phyloP scores from a whole-genome alignment of 371 early-diverging fungal species.

The Mortierella sp. region DNA sequence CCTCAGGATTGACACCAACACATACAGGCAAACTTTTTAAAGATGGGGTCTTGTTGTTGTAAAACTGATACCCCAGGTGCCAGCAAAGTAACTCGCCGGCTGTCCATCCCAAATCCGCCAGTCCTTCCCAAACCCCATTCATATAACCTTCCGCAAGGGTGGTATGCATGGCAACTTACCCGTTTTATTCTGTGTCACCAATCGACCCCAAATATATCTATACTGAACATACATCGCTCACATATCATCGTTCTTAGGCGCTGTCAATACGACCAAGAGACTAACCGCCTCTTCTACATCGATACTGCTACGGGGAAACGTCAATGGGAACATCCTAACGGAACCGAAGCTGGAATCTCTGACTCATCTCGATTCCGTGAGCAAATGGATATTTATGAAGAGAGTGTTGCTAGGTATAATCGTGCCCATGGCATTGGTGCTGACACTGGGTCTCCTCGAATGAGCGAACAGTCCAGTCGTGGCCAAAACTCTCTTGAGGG shows the following conservation, averaged over 20 bases:
- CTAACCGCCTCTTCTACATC: conserved; percentile 33
- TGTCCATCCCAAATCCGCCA: conserved; percentile 8
- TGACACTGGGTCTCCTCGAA: conserved; percentile 2
- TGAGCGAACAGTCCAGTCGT: conserved; percentile 21
- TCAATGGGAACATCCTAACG: conserved; percentile 44
- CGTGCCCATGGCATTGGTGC: conserved; percentile 3
- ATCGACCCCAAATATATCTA: no score
- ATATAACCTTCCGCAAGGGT: conserved; percentile 28
- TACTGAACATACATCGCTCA: not conserved
- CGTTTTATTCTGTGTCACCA: not conserved
- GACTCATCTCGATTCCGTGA: conserved; percentile 31
- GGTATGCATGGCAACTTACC: not conserved
- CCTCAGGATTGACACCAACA: not conserved
- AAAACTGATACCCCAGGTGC: not conserved
- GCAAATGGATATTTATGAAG: conserved; percentile 23
- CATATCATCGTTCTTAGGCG: conserved; percentile 7
- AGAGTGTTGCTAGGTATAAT: conserved; percentile 16
- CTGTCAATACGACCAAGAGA: conserved; percentile 34
- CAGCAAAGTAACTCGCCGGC: not conserved
- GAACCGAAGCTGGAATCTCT: not conserved
- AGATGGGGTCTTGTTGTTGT: conserved; percentile 1
- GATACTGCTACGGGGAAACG: conserved; percentile 24
- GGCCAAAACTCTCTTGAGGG: not conserved
- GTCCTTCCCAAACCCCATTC: conserved; percentile 20
- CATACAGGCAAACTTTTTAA: not conserved